These are phyloP conservation scores for Aspergillus carbonarius DNA, from an alignment of 2,329 filamentous ascomycete species.

Conservation along the genomic window DNA sequence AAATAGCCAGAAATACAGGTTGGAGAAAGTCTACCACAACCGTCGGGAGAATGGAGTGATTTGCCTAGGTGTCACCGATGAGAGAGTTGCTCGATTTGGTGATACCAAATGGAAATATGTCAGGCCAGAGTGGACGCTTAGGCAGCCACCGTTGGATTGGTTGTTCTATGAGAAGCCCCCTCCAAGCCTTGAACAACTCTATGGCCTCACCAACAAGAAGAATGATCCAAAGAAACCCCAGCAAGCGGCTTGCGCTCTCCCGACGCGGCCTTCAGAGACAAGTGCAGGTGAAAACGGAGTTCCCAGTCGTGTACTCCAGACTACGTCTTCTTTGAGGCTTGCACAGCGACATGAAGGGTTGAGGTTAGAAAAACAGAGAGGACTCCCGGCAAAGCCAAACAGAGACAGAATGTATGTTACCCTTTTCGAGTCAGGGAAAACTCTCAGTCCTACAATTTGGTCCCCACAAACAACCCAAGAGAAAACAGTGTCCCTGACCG, in stretches of 20 bases:
- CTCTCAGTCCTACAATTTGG: not conserved
- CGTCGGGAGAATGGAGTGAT: slow-evolving; percentile 13
- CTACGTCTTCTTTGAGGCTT: not conserved
- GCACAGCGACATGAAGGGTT: not conserved
- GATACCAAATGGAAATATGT: not conserved
- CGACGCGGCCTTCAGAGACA: not conserved
- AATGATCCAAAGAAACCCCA: not conserved
- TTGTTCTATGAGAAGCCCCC: not conserved
- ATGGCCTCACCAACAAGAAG: not conserved
- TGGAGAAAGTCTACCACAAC: not conserved
- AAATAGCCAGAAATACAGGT: not conserved
- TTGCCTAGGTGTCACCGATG: slow-evolving; percentile 21
- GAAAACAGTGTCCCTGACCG: not conserved
- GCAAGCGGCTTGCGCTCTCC: not conserved
- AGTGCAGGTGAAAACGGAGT: not conserved
- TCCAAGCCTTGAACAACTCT: not conserved
- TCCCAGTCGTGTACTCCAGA: not conserved
- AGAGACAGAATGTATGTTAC: not conserved
- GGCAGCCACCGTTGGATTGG: not conserved
- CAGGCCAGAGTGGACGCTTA: not conserved
- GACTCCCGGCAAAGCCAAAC: not conserved
- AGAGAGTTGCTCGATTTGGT: slow-evolving; percentile 23
- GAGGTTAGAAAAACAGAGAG: not conserved
- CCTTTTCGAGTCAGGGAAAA: not conserved
- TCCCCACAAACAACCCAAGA: not conserved